These are phyloP conservation scores for Sporothrix phasma DNA, from an alignment of 2,329 filamentous ascomycete genomes.

Conservation along the genomic window DNA sequence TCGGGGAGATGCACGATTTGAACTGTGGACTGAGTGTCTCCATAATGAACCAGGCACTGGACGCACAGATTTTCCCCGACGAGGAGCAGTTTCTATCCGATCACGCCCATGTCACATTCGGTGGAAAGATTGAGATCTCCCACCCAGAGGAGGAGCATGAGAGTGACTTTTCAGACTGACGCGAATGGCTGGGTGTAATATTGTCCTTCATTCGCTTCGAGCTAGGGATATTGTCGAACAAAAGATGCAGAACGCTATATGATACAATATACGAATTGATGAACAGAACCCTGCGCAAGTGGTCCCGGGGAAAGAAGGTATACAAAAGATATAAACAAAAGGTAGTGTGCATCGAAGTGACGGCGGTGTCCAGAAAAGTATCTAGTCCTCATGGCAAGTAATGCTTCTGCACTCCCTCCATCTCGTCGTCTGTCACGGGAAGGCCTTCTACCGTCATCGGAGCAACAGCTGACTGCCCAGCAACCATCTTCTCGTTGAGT, in stretches of 20 bases:
- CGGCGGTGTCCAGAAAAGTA: neutral
- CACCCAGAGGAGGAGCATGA: constrained; percentile 31
- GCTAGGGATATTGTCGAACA: neutral
- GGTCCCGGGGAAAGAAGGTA: neutral
- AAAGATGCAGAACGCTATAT: constrained; percentile 1
- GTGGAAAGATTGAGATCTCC: constrained; percentile 27
- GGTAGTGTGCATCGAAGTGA: neutral
- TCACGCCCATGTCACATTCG: constrained; percentile 22
- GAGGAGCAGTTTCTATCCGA: constrained; percentile 23
- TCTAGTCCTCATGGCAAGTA: neutral
- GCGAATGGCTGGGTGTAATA: neutral
- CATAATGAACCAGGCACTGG: constrained; percentile 27
- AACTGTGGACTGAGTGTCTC: constrained; percentile 25
- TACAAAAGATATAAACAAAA: neutral
- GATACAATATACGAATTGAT: constrained; percentile 1
- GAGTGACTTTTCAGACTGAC: constrained; percentile 26
- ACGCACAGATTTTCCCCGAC: constrained; percentile 22
- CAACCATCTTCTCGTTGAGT: constrained; percentile 43
- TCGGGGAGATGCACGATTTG: constrained; percentile 22
- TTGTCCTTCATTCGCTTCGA: neutral
- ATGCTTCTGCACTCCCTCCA: constrained; percentile 7
- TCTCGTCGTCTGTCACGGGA: constrained; percentile 5
- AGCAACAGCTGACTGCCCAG: neutral
- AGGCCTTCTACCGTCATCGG: neutral
- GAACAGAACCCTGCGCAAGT: neutral